These are phyloP conservation scores for Candolleomyces efflorescens DNA, from an alignment of 768 basidiomycete species.

Conservation along the genomic window DNA sequence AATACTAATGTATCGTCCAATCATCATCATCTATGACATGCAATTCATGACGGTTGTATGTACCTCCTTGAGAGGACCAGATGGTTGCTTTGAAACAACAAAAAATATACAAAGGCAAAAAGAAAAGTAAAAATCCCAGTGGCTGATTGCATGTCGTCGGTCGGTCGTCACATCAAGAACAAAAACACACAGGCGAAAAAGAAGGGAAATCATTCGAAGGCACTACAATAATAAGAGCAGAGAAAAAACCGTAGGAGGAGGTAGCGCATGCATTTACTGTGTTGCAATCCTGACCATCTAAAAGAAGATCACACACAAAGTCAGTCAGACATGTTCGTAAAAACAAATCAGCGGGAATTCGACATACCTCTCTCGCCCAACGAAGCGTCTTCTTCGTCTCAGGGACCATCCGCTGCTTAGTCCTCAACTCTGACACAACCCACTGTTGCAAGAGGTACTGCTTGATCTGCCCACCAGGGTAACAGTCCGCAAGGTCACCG, in stretches of 20 bases:
- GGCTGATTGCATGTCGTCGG: constrained; percentile 1
- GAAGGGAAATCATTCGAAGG: constrained; percentile 19
- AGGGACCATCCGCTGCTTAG: constrained; percentile 64
- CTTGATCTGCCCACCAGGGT: constrained; percentile 78
- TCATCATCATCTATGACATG: constrained; percentile 3
- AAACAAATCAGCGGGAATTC: not conserved
- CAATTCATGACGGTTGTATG: not conserved
- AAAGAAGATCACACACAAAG: not conserved
- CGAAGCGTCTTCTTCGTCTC: constrained; percentile 88
- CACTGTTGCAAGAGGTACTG: constrained; percentile 74
- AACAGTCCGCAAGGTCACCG: constrained; percentile 90
- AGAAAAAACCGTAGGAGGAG: not conserved
- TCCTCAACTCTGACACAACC: constrained; percentile 69
- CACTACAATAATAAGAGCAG: constrained; percentile 15
- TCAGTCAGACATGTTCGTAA: not conserved
- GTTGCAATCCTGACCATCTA: constrained; percentile 82
- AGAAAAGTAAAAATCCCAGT: not conserved
- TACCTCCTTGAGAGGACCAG: constrained; percentile 1
- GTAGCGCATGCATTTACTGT: constrained; percentile 45
- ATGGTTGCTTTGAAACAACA: not conserved
- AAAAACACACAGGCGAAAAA: constrained; percentile 14
- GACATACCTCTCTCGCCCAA: constrained; percentile 87
- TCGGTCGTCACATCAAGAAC: not conserved
- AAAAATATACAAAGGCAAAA: not conserved
- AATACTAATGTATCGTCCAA: not conserved